Evolutionary conservation across 1,284 basidiomycete species (phyloP), one percentile per base, ranked within the genome.

Genomic region (Microstroma glucosiphilum): DNA sequence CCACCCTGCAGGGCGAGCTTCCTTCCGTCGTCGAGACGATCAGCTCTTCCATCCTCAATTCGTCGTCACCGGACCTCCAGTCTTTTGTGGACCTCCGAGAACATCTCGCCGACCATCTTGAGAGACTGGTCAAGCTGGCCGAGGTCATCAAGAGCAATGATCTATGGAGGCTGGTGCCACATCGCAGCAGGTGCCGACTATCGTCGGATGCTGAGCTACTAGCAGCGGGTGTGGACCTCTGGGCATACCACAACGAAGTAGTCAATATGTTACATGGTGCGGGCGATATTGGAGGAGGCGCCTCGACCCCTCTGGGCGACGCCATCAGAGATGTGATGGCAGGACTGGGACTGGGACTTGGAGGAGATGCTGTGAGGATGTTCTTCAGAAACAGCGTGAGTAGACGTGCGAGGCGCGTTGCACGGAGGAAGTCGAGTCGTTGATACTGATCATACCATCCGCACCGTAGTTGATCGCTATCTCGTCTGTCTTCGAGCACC

Each of bases 201-300:
- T 87, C 87, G 26, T 85, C 84, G n/a, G 89, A 97, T 76, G 90
- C 91, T 1, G 92, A 97, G 81, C 90, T 91, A 70, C 82, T 96
- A 13, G 88, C 88, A 65, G 88, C 90, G 1, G 88, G 87, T 3
- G 85, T 87, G 62, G 88, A 90, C 46, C 82, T 97, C 19, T 98
- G 94, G 94, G 77, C 86, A 30, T 83, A 85, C 69, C 87, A 92
- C 76, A 92, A 92, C 73, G 85, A 87, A 26, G 63, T 64, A 23
- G 23, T 51, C 6, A 48, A 58, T 46, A 1, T 19, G 12, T 23
- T 37, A 11, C 56, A 41, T 41, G 37, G 40, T n/a, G 46, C 57
- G 15, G 17, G 13, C 57, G 25, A n/a, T 42, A 37, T 37, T 3
- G 30, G 4, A 37, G 30, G 30, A 37, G 30, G 30, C 9, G 17